phyloP scores from a whole-genome alignment of 1,139 yeast species.

The Hansenula sp. region DNA sequence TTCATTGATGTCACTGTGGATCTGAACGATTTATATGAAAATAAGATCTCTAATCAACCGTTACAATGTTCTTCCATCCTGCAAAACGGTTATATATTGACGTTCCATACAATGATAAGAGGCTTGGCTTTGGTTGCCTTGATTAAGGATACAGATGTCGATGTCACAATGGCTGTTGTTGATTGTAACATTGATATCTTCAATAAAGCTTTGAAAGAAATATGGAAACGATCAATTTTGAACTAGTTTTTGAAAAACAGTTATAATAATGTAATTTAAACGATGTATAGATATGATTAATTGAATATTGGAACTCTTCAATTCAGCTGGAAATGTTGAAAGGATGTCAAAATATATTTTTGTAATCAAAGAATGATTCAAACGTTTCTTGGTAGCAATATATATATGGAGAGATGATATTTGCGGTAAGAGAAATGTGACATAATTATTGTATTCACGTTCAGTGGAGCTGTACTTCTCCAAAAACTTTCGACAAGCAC shows the following conservation, averaged over 20 bases:
- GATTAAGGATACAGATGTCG: constrained; percentile 62
- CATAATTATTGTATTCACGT: no score
- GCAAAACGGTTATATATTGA: constrained; percentile 78
- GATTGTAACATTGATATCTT: constrained; percentile 88
- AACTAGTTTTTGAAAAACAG: not conserved
- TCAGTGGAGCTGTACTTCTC: no score
- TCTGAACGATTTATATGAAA: constrained; percentile 68
- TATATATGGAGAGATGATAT: no score
- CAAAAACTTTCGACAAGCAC: no score
- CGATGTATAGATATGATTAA: not conserved
- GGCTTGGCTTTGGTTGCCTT: constrained; percentile 90
- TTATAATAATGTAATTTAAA: not conserved
- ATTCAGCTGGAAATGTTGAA: no score
- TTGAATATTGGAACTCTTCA: no score
- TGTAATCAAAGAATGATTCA: no score
- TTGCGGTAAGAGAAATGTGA: no score
- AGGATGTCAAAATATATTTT: no score
- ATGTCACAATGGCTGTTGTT: constrained; percentile 64
- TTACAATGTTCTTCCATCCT: constrained; percentile 69
- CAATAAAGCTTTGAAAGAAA: constrained; percentile 71
- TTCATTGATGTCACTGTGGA: constrained; percentile 94
- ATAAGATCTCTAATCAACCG: constrained; percentile 26
- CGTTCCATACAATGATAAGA: constrained; percentile 86
- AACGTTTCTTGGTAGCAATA: no score
- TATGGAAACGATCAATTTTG: constrained; percentile 49